phyloP scores from a whole-genome alignment of 768 basidiomycete genomes.

The Lactarius sp. region DNA sequence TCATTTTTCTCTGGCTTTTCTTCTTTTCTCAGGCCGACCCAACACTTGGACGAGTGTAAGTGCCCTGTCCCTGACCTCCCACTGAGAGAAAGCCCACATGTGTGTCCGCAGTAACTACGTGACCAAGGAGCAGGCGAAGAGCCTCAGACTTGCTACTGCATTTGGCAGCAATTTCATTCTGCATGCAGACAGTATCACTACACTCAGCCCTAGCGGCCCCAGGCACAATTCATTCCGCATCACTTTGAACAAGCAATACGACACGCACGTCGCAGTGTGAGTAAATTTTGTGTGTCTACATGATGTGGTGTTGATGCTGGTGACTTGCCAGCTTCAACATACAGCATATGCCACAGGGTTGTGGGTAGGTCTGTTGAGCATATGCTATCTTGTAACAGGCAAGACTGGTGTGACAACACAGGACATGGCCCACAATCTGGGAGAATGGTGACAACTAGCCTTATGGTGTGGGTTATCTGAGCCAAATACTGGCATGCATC shows the following conservation, averaged over 20 bases:
- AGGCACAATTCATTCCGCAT: conserved; percentile 59
- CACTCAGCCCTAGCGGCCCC: conserved; percentile 42
- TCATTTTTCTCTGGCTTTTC: conserved; percentile 51
- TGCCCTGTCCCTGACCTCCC: neutral
- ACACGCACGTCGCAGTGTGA: conserved; percentile 50
- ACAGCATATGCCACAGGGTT: conserved; percentile 57
- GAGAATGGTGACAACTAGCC: conserved; percentile 51
- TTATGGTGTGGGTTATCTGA: conserved; percentile 32
- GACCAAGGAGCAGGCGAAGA: conserved; percentile 42
- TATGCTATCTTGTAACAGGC: conserved; percentile 5
- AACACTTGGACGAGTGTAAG: conserved; percentile 64
- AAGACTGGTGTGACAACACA: conserved; percentile 13
- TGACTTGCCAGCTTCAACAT: conserved; percentile 40
- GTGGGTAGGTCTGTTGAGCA: too few species aligned
- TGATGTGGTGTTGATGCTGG: conserved; percentile 1
- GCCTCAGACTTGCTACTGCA: conserved; percentile 53
- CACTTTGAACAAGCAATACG: conserved; percentile 47
- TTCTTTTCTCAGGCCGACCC: conserved; percentile 52
- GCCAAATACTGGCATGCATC: neutral
- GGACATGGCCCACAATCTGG: conserved; percentile 57
- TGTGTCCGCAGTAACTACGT: conserved; percentile 40
- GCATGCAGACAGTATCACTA: conserved; percentile 49
- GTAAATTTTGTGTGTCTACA: conserved; percentile 25
- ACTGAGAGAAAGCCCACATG: neutral
- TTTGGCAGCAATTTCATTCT: conserved; percentile 49